Conservation (phyloP, 2,329 filamentous ascomycete genomes). For the Pestalotiopsis sp. region DNA sequence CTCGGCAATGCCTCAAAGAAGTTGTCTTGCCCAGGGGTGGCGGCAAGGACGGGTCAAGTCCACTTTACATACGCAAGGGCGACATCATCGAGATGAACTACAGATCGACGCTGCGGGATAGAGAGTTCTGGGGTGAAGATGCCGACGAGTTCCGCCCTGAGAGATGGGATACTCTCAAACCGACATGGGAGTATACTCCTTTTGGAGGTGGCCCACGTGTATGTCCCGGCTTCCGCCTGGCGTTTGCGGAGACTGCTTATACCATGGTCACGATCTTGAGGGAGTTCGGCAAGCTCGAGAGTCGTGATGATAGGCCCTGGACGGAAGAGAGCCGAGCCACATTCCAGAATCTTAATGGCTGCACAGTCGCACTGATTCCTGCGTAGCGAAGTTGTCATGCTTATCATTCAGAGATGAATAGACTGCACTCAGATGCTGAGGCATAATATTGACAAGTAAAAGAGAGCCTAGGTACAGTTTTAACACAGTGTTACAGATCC, state of each 20-base stretch:
- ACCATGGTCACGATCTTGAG: constrained; percentile 6
- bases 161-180: constrained; percentile 39
- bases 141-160: constrained; percentile 22
- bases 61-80: constrained; percentile 20
- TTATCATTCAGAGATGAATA: too few species aligned
- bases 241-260: constrained; percentile 58
- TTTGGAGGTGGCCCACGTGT: constrained; percentile 60
- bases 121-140: constrained; percentile 24
- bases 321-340: not conserved
- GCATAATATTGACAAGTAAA: too few species aligned
- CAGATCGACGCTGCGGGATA: constrained; percentile 20
- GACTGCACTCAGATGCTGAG: too few species aligned
- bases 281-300: not conserved
- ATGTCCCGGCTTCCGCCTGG: constrained; percentile 61
- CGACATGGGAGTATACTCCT: constrained; percentile 53
- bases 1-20: constrained; percentile 23
- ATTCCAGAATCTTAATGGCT: not conserved
- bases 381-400: too few species aligned
- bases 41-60: constrained; percentile 17
- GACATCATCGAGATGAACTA: constrained; percentile 19
- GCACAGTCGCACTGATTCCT: not conserved
- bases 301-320: constrained; percentile 7
- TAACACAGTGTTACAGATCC: too few species aligned
- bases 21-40: constrained; percentile 18
- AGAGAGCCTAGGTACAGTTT: too few species aligned